Evolutionary conservation across 2,329 filamentous ascomycete species (phyloP).

Genomic region (Alternaria sp.): DNA sequence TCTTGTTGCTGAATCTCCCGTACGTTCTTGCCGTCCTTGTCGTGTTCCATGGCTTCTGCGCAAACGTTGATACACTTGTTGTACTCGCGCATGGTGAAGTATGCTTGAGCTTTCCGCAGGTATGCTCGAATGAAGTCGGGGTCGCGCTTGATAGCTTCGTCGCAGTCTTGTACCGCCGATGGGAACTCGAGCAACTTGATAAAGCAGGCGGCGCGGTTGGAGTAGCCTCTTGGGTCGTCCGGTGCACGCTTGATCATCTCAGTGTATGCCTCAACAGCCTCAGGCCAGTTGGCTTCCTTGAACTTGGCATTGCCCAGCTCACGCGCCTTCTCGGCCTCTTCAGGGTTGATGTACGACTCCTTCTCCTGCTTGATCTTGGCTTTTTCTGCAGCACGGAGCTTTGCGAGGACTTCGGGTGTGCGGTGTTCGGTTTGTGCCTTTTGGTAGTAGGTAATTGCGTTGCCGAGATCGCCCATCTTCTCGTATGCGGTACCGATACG

Average conservation of each 20-base stretch:
- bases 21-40: conserved; percentile 80
- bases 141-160: conserved; percentile 89
- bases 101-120: conserved; percentile 93
- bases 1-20: conserved; percentile 94
- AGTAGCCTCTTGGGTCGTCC: conserved; percentile 91
- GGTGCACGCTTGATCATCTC: conserved; percentile 98
- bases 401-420: conserved; percentile 89
- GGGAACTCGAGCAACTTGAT: conserved; percentile 98
- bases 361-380: conserved; percentile 77
- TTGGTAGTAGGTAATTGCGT: conserved; percentile 89
- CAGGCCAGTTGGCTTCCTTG: conserved; percentile 96
- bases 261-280: conserved; percentile 88
- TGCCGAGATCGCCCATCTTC: conserved; percentile 79
- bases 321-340: conserved; percentile 92
- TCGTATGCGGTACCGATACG: conserved; percentile 95
- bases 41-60: conserved; percentile 78
- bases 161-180: conserved; percentile 89
- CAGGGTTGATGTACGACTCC: conserved; percentile 85
- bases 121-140: conserved; percentile 94
- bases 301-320: conserved; percentile 96
- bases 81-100: conserved; percentile 98
- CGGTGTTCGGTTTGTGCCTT: conserved; percentile 96
- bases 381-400: conserved; percentile 91
- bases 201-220: conserved; percentile 95
- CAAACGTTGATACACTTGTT: conserved; percentile 92